phyloP scores from a whole-genome alignment of 1,284 basidiomycete genomes.

The Somion occarium region DNA sequence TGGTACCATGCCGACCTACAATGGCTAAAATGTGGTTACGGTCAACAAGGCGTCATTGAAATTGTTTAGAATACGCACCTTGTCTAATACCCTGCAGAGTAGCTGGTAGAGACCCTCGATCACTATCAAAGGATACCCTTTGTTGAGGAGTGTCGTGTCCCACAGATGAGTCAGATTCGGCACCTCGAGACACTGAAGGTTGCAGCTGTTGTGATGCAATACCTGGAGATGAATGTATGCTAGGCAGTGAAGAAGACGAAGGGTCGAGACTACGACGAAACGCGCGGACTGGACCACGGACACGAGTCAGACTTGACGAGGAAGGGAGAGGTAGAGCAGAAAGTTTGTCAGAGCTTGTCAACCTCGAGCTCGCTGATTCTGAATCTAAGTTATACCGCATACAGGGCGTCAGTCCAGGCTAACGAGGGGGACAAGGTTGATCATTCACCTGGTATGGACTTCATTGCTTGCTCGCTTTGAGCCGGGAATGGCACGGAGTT shows the following conservation, averaged over 20 bases:
- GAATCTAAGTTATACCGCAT: slow-evolving; percentile 16
- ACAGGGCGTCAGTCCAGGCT: background rate
- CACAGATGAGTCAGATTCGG: slow-evolving; percentile 27
- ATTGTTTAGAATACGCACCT: slow-evolving; percentile 17
- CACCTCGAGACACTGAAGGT: slow-evolving; percentile 17
- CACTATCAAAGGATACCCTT: slow-evolving; percentile 39
- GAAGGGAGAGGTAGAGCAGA: slow-evolving; percentile 32
- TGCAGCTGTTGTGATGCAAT: slow-evolving; percentile 15
- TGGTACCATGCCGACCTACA: slow-evolving; percentile 11
- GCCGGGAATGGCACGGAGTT: background rate
- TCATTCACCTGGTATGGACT: background rate
- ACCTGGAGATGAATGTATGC: slow-evolving; percentile 20
- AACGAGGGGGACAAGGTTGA: background rate
- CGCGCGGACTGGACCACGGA: slow-evolving; percentile 18
- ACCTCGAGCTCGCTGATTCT: slow-evolving; percentile 27
- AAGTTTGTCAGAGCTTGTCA: slow-evolving; percentile 35
- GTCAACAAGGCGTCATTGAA: slow-evolving; percentile 1
- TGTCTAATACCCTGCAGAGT: slow-evolving; percentile 27
- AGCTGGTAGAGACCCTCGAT: slow-evolving; percentile 26
- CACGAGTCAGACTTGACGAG: slow-evolving; percentile 25
- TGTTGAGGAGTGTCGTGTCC: slow-evolving; percentile 28
- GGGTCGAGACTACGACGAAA: slow-evolving; percentile 23
- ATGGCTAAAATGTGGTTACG: slow-evolving; percentile 11
- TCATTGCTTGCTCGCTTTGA: background rate
- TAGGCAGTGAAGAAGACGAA: slow-evolving; percentile 23